Conservation (phyloP, 2,329 filamentous ascomycete genomes). For the Fusarium sulawesiense region DNA sequence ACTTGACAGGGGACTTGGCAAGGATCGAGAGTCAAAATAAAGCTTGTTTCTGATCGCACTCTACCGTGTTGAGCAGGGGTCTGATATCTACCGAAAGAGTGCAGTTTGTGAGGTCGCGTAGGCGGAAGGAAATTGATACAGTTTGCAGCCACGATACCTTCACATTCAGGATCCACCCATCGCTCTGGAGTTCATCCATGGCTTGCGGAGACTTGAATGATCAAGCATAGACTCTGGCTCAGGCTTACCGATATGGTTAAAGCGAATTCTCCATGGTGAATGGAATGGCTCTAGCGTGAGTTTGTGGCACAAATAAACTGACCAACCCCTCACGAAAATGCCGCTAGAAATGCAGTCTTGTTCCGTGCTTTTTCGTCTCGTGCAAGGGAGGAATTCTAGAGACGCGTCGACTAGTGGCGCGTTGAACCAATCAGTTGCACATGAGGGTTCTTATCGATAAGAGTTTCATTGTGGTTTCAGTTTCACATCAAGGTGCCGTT, state of each 20-base stretch:
- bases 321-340: not conserved
- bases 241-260: not conserved
- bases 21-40: slow-evolving; percentile 33
- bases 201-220: not conserved
- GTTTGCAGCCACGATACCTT: not conserved
- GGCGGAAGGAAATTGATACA: not conserved
- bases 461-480: not conserved
- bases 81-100: not conserved
- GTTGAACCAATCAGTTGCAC: not conserved
- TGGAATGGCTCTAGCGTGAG: not conserved
- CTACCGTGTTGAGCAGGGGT: slow-evolving; percentile 17
- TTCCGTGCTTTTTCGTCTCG: not conserved
- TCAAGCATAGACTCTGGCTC: not conserved
- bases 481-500: not conserved
- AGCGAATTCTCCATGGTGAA: not conserved
- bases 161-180: not conserved
- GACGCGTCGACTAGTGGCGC: not conserved
- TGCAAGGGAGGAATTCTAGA: not conserved
- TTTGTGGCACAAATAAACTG: not conserved
- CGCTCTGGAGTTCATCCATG: not conserved
- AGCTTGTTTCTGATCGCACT: slow-evolving; percentile 23
- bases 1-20: slow-evolving; percentile 27
- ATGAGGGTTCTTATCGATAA: not conserved
- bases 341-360: not conserved
- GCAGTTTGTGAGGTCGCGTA: not conserved